phyloP scores from a whole-genome alignment of 305 asterid genomes.

The Fraxinus platypoda region DNA sequence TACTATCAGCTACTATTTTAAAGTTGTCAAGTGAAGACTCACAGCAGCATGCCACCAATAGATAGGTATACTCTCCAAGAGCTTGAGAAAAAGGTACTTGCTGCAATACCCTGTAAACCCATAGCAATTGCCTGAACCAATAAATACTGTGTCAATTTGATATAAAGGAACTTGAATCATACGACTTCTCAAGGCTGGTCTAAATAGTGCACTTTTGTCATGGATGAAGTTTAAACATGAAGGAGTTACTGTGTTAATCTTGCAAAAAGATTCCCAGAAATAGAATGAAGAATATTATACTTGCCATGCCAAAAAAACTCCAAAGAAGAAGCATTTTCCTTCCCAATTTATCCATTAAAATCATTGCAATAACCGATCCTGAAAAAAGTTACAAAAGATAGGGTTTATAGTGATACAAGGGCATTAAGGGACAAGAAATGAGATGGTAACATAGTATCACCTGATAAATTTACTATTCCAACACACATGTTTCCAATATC shows the following conservation, averaged over 20 bases:
- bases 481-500: conserved; percentile 74
- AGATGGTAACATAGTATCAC: conserved; percentile 30
- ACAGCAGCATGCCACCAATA: conserved; percentile 88
- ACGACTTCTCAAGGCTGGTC: background rate
- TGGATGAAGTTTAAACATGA: conserved; percentile 1
- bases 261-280: conserved; percentile 8
- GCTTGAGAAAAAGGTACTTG: conserved; percentile 42
- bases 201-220: background rate
- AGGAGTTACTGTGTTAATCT: conserved; percentile 14
- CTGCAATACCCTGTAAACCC: conserved; percentile 73
- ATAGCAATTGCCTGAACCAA: conserved; percentile 65
- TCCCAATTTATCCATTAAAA: conserved; percentile 91
- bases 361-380: conserved; percentile 85
- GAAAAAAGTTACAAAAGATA: conserved; percentile 21
- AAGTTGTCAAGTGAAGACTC: conserved; percentile 39
- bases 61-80: conserved; percentile 53
- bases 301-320: conserved; percentile 96
- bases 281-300: conserved; percentile 34
- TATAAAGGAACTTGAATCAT: conserved; percentile 4
- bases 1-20: conserved; percentile 2
- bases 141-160: conserved; percentile 28
- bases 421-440: conserved; percentile 3
- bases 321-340: conserved; percentile 79
- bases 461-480: conserved; percentile 74
- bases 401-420: conserved; percentile 3